These are phyloP conservation scores for Fusarium sp. DNA, from an alignment of 2,329 filamentous ascomycete species.

Conservation along the genomic window DNA sequence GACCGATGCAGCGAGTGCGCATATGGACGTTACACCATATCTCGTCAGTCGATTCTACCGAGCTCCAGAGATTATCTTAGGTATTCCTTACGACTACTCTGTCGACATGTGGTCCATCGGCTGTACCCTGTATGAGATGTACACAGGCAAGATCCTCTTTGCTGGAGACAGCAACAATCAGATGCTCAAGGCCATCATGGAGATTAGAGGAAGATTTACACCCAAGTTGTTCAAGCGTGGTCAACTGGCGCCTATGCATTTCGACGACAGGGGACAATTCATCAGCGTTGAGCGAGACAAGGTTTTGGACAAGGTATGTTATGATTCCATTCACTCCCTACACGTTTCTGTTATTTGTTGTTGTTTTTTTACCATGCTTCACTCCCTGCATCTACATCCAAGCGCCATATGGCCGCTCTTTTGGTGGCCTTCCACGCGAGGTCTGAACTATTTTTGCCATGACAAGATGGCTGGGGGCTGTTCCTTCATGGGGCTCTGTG, in stretches of 20 bases:
- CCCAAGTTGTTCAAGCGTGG: constrained; percentile 89
- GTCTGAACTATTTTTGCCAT: constrained; percentile 42
- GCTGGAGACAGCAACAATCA: constrained; percentile 96
- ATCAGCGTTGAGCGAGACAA: constrained; percentile 87
- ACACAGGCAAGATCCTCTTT: constrained; percentile 97
- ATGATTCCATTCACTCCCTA: constrained; percentile 42
- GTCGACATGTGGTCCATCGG: constrained; percentile 99
- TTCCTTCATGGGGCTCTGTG: constrained; percentile 35
- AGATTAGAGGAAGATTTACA: constrained; percentile 91
- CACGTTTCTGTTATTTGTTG: constrained; percentile 31
- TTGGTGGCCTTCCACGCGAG: constrained; percentile 21
- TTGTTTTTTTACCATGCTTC: constrained; percentile 27
- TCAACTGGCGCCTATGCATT: constrained; percentile 79
- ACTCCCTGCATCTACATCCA: constrained; percentile 30
- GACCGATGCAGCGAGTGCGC: constrained; percentile 76
- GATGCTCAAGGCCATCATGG: constrained; percentile 97
- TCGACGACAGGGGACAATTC: constrained; percentile 87
- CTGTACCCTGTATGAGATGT: constrained; percentile 95
- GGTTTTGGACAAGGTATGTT: constrained; percentile 80
- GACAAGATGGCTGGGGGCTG: constrained; percentile 29
- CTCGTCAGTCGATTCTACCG: constrained; percentile 97
- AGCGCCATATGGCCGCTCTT: constrained; percentile 27
- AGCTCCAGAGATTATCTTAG: constrained; percentile 95
- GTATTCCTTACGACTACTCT: constrained; percentile 93
- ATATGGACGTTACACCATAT: constrained; percentile 91